These are phyloP conservation scores for Botryotinia convoluta DNA, from an alignment of 2,329 filamentous ascomycete species.

Conservation along the genomic window DNA sequence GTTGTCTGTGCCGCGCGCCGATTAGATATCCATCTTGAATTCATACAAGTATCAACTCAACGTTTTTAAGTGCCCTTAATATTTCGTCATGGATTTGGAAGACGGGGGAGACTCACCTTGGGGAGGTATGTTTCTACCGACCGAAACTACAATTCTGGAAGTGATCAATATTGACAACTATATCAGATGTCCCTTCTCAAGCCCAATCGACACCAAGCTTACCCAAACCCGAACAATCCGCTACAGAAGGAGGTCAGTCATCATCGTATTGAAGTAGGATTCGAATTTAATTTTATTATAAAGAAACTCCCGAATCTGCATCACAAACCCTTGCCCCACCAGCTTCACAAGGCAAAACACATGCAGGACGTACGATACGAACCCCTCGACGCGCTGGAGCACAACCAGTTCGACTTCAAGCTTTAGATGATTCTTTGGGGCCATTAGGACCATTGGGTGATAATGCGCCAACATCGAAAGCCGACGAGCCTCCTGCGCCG, in stretches of 20 bases:
- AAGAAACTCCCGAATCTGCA: conserved; percentile 29
- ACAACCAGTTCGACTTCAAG: conserved; percentile 75
- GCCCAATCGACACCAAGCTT: conserved; percentile 36
- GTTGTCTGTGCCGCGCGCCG: conserved; percentile 1
- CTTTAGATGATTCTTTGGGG: conserved; percentile 71
- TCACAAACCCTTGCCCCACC: conserved; percentile 22
- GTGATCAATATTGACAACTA: conserved; percentile 23
- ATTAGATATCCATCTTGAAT: conserved; percentile 6
- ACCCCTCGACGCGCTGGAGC: conserved; percentile 61
- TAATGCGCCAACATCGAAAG: conserved; percentile 38
- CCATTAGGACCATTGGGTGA: conserved; percentile 68
- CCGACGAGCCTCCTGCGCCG: conserved; percentile 63
- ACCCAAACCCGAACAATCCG: conserved; percentile 32
- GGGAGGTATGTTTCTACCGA: conserved; percentile 42
- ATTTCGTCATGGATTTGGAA: conserved; percentile 43
- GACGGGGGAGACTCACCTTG: conserved; percentile 46
- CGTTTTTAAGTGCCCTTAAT: background rate
- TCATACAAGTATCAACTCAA: background rate
- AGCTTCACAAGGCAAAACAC: conserved; percentile 24
- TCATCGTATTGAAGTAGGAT: background rate
- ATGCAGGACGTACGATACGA: conserved; percentile 35
- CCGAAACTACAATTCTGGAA: background rate
- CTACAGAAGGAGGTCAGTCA: conserved; percentile 25
- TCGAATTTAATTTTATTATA: conserved; percentile 8
- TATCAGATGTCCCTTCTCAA: conserved; percentile 44